Evolutionary conservation across 2,329 filamentous ascomycete species (phyloP).

Genomic region (Sporothrix sp.): DNA sequence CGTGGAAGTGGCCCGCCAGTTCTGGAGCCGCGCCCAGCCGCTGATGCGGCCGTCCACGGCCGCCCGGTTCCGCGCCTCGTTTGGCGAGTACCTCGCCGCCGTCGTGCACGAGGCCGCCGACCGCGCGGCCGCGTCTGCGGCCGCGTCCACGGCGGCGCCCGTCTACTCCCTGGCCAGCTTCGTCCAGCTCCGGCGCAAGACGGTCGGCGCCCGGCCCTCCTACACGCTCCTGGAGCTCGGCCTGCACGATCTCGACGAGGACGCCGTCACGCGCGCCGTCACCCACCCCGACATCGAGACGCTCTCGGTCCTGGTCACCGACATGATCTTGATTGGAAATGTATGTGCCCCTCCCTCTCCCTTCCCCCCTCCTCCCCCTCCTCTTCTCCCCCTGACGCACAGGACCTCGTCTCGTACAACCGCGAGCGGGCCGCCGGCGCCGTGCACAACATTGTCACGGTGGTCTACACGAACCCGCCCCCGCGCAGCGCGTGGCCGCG

Average conservation of each 20-base stretch:
- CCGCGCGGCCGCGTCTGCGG: conserved; percentile 10
- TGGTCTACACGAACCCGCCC: conserved; percentile 18
- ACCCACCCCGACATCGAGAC: conserved; percentile 18
- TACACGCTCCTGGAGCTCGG: conserved; percentile 20
- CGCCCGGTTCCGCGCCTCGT: conserved; percentile 20
- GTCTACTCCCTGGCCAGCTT: conserved; percentile 19
- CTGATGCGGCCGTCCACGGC: conserved; percentile 15
- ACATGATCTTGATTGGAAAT: conserved; percentile 23
- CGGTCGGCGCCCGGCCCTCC: conserved; percentile 20
- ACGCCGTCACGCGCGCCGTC: conserved; percentile 18
- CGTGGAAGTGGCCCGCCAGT: conserved; percentile 21
- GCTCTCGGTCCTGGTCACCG: conserved; percentile 18
- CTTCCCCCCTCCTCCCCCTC: not conserved
- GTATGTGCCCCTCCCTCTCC: conserved; percentile 8
- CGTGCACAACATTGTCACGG: conserved; percentile 25
- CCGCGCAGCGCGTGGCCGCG: not conserved
- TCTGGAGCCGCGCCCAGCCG: conserved; percentile 19
- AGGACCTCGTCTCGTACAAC: conserved; percentile 25
- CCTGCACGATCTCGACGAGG: conserved; percentile 9
- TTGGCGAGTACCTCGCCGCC: conserved; percentile 19
- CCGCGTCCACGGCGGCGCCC: not conserved
- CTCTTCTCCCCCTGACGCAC: not conserved
- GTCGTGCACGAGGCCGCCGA: conserved; percentile 20
- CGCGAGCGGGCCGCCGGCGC: conserved; percentile 22
- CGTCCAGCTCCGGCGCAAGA: conserved; percentile 20